Evolutionary conservation across 2,329 filamentous ascomycete genomes (phyloP).

Genomic region (Cladosporium sp.): DNA sequence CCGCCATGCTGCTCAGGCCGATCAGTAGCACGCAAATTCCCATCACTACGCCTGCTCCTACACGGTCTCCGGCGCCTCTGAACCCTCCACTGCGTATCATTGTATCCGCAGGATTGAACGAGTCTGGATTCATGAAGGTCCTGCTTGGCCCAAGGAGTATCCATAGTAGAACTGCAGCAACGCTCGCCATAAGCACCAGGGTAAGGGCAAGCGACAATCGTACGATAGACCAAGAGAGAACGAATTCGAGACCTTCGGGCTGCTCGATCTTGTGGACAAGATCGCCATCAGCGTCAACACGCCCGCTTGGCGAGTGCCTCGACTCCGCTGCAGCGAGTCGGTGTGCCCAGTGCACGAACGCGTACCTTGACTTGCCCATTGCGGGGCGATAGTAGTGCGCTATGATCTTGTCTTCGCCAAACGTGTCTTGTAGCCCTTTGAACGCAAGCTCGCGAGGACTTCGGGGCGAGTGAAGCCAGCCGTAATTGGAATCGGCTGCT

Average conservation of each 20-base stretch:
- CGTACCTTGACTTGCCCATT: conserved; percentile 40
- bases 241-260: conserved; percentile 39
- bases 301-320: neutral
- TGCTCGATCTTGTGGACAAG: conserved; percentile 28
- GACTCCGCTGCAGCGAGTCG: conserved; percentile 33
- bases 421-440: conserved; percentile 36
- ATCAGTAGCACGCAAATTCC: conserved; percentile 39
- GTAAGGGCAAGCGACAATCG: conserved; percentile 34
- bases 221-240: conserved; percentile 35
- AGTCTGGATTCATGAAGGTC: neutral
- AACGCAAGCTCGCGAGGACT: conserved; percentile 34
- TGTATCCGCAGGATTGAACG: neutral
- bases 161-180: conserved; percentile 39
- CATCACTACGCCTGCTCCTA: conserved; percentile 36
- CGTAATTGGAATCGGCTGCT: conserved; percentile 32
- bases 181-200: conserved; percentile 31
- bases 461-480: conserved; percentile 32
- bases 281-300: conserved; percentile 11
- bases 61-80: conserved; percentile 37
- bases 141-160: conserved; percentile 37
- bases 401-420: conserved; percentile 43
- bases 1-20: conserved; percentile 35
- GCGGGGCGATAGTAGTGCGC: conserved; percentile 37
- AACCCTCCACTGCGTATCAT: conserved; percentile 28
- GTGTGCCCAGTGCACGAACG: conserved; percentile 48